These are phyloP conservation scores for Diutina mesorugosa DNA, from an alignment of 1,139 yeast species.

Conservation along the genomic window DNA sequence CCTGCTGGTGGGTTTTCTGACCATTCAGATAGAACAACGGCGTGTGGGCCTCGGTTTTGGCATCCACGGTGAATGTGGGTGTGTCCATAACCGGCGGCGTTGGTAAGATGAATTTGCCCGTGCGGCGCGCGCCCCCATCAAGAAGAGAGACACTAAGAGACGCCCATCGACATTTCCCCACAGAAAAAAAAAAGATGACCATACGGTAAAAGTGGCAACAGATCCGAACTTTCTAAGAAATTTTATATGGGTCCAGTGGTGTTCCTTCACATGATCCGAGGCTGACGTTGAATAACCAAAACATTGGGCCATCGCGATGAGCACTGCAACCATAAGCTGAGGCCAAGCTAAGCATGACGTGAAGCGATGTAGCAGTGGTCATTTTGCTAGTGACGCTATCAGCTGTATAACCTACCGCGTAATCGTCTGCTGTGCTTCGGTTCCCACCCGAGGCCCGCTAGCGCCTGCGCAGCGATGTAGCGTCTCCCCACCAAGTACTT, in stretches of 20 bases:
- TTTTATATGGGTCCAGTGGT: too few relatives aligned
- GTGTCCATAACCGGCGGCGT: not conserved
- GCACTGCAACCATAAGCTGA: too few relatives aligned
- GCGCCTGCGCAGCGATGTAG: not conserved
- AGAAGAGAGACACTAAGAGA: not conserved
- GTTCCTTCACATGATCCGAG: too few relatives aligned
- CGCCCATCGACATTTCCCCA: not conserved
- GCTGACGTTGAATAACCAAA: too few relatives aligned
- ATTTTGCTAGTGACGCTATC: too few relatives aligned
- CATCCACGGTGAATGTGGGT: conserved; percentile 35
- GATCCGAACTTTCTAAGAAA: too few relatives aligned
- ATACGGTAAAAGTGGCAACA: too few relatives aligned
- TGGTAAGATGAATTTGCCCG: not conserved
- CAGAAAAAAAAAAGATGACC: too few relatives aligned
- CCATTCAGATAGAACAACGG: conserved; percentile 43
- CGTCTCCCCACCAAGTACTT: not conserved
- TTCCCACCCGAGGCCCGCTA: not conserved
- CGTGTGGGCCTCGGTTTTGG: conserved; percentile 39
- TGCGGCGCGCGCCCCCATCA: not conserved
- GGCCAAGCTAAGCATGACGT: too few relatives aligned
- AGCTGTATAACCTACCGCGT: too few relatives aligned
- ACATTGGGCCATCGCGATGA: too few relatives aligned
- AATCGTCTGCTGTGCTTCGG: not conserved
- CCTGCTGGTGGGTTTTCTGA: conserved; percentile 19
- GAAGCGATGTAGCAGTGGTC: too few relatives aligned